Evolutionary conservation across 2,329 filamentous ascomycete genomes (phyloP).

Genomic region (Exophiala spinifera): DNA sequence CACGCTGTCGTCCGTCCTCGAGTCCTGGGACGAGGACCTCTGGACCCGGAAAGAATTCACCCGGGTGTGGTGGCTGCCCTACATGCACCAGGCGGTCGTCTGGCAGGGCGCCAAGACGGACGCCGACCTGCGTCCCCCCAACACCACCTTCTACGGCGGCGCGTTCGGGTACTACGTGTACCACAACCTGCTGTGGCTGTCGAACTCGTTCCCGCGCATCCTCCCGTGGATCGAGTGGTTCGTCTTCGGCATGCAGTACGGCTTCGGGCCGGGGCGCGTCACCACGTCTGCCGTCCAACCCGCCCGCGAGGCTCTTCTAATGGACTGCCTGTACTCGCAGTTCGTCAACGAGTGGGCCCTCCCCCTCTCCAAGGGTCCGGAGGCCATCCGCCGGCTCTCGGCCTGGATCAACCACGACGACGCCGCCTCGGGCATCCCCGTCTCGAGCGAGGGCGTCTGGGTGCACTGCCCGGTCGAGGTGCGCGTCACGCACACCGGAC

Average conservation of each 20-base stretch:
- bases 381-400: conserved; percentile 76
- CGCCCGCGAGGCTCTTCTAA: conserved; percentile 74
- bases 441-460: conserved; percentile 73
- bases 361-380: conserved; percentile 78
- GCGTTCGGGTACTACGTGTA: conserved; percentile 83
- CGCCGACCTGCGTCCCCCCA: conserved; percentile 58
- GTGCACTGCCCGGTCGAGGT: conserved; percentile 91
- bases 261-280: conserved; percentile 66
- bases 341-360: conserved; percentile 98
- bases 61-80: conserved; percentile 96
- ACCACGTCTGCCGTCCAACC: conserved; percentile 74
- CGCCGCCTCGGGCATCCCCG: conserved; percentile 68
- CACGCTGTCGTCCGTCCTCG: conserved; percentile 64
- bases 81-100: conserved; percentile 79
- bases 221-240: conserved; percentile 93
- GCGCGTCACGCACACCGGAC: conserved; percentile 69
- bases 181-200: conserved; percentile 80
- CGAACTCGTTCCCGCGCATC: conserved; percentile 72
- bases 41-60: conserved; percentile 88
- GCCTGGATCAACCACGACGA: conserved; percentile 78
- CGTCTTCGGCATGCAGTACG: conserved; percentile 96
- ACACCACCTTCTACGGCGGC: conserved; percentile 75
- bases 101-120: conserved; percentile 83
- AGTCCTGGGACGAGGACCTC: conserved; percentile 67
- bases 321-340: conserved; percentile 98